These are phyloP conservation scores for Mortierella sp. DNA, from an alignment of 371 early-diverging fungal species.

Conservation along the genomic window DNA sequence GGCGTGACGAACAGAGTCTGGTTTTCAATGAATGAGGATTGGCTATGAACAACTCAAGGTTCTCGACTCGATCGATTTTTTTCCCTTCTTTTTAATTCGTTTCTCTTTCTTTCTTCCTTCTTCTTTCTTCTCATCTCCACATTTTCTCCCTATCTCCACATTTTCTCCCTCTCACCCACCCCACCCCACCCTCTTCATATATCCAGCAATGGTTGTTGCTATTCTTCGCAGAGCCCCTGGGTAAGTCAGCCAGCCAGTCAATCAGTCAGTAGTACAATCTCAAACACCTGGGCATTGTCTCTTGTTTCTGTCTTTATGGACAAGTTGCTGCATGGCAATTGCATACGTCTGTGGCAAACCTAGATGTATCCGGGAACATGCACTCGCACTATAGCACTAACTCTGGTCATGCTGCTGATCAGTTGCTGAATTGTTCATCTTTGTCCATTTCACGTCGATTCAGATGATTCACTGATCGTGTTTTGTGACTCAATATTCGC, in stretches of 20 bases:
- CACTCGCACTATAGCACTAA: not conserved
- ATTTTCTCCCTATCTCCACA: not conserved
- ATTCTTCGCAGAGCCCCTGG: slow-evolving; percentile 57
- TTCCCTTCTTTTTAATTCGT: not conserved
- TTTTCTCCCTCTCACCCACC: slow-evolving; percentile 6
- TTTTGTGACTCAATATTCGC: slow-evolving; percentile 1
- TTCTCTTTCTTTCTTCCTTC: slow-evolving; percentile 10
- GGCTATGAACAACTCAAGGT: not conserved
- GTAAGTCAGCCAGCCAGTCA: slow-evolving; percentile 39
- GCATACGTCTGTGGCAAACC: too few species aligned
- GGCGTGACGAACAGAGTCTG: not conserved
- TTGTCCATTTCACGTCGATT: not conserved
- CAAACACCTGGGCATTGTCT: not conserved
- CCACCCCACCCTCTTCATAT: slow-evolving; percentile 6
- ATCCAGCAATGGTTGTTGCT: slow-evolving; percentile 34
- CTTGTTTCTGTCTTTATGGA: not conserved
- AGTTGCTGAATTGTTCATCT: not conserved
- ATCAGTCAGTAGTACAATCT: too few species aligned
- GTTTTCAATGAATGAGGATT: not conserved
- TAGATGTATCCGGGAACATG: not conserved
- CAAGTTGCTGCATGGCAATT: not conserved
- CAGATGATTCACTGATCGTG: not conserved
- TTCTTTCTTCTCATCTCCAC: slow-evolving; percentile 4
- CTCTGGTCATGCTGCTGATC: not conserved
- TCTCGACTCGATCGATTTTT: not conserved